Base-by-base conservation (phyloP, 192 early-diverging fungal genomes). In the Ambispora gerdemannii region DNA sequence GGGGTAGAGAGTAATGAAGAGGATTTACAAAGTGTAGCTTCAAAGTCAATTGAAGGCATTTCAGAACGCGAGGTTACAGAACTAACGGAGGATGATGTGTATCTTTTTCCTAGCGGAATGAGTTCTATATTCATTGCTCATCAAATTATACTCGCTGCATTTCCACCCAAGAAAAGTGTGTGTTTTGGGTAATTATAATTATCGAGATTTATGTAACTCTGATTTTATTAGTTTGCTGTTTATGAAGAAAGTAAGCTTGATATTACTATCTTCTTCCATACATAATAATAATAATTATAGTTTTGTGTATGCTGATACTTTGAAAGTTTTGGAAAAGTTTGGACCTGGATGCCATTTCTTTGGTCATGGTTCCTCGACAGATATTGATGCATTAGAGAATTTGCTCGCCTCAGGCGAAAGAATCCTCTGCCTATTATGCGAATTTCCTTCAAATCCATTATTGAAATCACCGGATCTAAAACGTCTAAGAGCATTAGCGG, bases 311-410 rank as follows among this genome's bases (percentile, higher is more conserved):
- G 87, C 90, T 2, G 96, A 98, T 75, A 95, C 94, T n/a, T 82
- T 98, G 25, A 98, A 98, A 78, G 92, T 98, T 38, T 84, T 96
- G 63, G 78, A 98, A 78, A 95, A 96, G 77, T 96, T 97, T 82
- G 95, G 94, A 0, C 77, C 90, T 50, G 95, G 96, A 27, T 91
- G 88, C 50, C 81, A 91, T 74, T 95, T 97, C 74, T 86, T 91
- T 60, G 95, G 93, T n/a, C 76, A 90, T 63, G 94, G 94, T 35
- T 87, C 90, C 49, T 81, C 82, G n/a, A 58, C 67, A 3, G 92
- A 93, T 65, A 86, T 95, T 56, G 88, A 86, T n/a, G 66, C 80
- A 32, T 76, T 98, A 10, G 91, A 93, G 73, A 67, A 68, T 7
- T 70, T 89, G 3, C 78, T 93, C 27, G 75, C 84, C 59, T 77